These are phyloP conservation scores for Funneliformis caledonium DNA, from an alignment of 371 early-diverging fungal genomes.

Conservation along the genomic window DNA sequence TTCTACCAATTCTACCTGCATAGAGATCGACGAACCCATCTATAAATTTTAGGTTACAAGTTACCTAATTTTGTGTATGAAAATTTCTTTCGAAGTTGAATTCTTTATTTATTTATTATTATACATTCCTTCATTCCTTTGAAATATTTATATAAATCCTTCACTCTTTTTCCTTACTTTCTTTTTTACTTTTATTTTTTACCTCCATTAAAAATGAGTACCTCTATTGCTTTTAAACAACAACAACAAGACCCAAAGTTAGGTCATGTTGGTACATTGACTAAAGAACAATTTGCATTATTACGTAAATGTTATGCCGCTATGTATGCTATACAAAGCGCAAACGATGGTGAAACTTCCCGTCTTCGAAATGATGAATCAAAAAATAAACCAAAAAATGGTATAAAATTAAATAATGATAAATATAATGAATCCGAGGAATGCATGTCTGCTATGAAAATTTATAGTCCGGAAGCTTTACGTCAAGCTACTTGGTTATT, in stretches of 20 bases:
- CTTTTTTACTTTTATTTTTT: not conserved
- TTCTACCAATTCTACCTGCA: no score
- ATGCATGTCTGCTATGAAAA: slow-evolving; percentile 22
- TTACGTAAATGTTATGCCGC: not conserved
- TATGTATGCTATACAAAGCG: not conserved
- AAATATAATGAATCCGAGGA: slow-evolving; percentile 34
- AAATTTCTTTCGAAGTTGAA: no score
- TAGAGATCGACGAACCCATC: no score
- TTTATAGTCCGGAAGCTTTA: slow-evolving; percentile 46
- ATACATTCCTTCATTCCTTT: no score
- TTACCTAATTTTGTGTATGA: no score
- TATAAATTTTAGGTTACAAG: no score
- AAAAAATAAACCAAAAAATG: not conserved
- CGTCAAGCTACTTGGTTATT: slow-evolving; percentile 54
- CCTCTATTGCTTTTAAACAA: slow-evolving; percentile 27
- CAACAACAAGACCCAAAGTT: slow-evolving; percentile 16
- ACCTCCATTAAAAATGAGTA: not conserved
- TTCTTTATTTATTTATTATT: no score
- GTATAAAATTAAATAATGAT: slow-evolving; percentile 4
- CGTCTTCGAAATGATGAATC: not conserved
- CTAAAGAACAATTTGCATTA: slow-evolving; percentile 16
- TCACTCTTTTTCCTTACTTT: not conserved
- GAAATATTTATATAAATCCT: no score
- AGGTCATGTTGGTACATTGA: slow-evolving; percentile 22
- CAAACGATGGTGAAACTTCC: not conserved